A percentile compares a stretch with the other conserved stretches of the same genome.
Evolutionary conservation across 2,329 filamentous ascomycete species (phyloP).

Genomic region (Colletotrichum tamarilloi): DNA sequence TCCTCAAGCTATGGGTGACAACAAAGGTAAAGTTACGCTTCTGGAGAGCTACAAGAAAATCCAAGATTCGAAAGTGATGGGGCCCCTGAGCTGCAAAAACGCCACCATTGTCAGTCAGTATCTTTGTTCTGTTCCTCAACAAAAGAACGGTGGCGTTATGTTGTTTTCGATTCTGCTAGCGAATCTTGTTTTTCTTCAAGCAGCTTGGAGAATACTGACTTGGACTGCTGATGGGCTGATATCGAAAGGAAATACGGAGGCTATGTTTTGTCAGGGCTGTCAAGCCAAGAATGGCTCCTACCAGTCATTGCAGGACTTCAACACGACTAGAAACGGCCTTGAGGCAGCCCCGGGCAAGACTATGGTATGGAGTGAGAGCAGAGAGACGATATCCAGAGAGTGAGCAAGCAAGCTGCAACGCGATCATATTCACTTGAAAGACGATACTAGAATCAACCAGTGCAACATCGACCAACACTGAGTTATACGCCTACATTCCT

Average conservation of each 20-base stretch:
- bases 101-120: not conserved
- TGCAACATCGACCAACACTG: no score
- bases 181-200: not conserved
- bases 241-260: not conserved
- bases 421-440: no score
- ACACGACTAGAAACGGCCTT: not conserved
- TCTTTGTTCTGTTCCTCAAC: not conserved
- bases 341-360: not conserved
- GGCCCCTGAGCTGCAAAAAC: not conserved
- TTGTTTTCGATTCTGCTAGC: not conserved
- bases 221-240: not conserved
- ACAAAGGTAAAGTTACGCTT: no score
- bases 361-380: not conserved
- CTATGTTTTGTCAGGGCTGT: not conserved
- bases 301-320: not conserved
- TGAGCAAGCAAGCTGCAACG: not conserved
- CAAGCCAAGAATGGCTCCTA: not conserved
- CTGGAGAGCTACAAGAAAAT: no score
- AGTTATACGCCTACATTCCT: no score
- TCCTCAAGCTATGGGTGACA: no score
- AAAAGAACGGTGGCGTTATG: not conserved
- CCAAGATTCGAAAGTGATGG: no score
- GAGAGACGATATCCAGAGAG: not conserved
- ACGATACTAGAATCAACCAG: no score
- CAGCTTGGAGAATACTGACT: not conserved